Base-by-base conservation (phyloP, 148 eudicot species). In the Polygonum aviculare region DNA sequence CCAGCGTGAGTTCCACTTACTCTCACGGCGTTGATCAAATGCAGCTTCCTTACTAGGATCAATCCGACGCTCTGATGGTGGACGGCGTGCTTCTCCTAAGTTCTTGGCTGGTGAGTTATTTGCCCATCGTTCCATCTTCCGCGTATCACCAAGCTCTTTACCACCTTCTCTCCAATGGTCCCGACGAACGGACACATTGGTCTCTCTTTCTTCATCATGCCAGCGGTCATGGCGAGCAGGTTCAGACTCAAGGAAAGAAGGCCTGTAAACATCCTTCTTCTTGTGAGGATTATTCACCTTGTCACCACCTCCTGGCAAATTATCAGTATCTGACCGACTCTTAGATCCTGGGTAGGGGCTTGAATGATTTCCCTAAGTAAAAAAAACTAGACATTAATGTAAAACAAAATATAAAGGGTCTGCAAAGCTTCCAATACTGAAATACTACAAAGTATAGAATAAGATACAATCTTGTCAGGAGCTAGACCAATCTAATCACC, bases 131-230 rank as follows among this genome's bases (percentile, higher is more conserved):
- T 92, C 92, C 71, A 54, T 75, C 85, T 85, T 87, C 78, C 88
- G 89, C 79, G 36, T 78, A 38, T 88, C 96, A 76, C 83, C 82
- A 72, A 79, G 60, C 79, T 93, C 97, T 73, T 86, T 92, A 48
- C 90, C 96, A 22, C 90, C 90, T 41, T 88, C 95, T 85, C 93
- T 89, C 99, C 97, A 89, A 47, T 90, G 94, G 78, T 93, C 98
- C 77, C 63, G 86, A 39, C 94, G 94, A 49, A 80, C 76, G 48
- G 90, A 84, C 55, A 85, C 79, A 80, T 89, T 93, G 36, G 98
- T 88, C 55, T 93, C 98, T 85, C 99, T 87, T 83, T 93, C 99
- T 83, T 95, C 98, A 75, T 95, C 98, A 75, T 89, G 98, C 98
- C 98, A 95, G 69, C 86, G 89, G 12, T 93, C 99, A 65, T 94